phyloP scores from a whole-genome alignment of 768 basidiomycete genomes.

The Trametes meyenii region DNA sequence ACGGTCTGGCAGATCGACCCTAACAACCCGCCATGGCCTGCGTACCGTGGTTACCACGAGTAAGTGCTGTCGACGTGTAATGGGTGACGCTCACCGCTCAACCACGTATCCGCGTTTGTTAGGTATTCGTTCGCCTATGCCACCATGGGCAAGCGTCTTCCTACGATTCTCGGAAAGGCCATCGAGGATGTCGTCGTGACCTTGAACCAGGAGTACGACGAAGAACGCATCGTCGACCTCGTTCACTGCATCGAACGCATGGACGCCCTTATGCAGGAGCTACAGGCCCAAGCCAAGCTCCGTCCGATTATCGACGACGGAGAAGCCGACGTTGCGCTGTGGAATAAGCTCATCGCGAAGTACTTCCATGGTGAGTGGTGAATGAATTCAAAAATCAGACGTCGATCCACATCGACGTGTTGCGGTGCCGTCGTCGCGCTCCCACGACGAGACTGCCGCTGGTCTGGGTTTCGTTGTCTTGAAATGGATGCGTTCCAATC shows the following conservation, averaged over 20 bases:
- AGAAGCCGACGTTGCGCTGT: conserved; percentile 90
- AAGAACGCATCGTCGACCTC: conserved; percentile 85
- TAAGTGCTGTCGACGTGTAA: background rate
- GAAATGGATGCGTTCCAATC: background rate
- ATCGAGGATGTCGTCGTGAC: conserved; percentile 91
- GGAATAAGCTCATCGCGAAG: conserved; percentile 97
- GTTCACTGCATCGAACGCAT: conserved; percentile 86
- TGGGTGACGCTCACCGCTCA: background rate
- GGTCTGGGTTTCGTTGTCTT: background rate
- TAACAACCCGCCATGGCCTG: conserved; percentile 83
- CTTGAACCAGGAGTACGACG: conserved; percentile 81
- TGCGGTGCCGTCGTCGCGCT: background rate
- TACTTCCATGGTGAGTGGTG: conserved; percentile 76
- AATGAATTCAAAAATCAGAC: no score
- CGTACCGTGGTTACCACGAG: conserved; percentile 68
- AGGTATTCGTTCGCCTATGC: conserved; percentile 87
- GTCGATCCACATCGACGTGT: background rate
- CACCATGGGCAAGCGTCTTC: conserved; percentile 94
- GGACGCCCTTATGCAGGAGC: conserved; percentile 86
- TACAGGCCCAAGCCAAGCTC: conserved; percentile 82
- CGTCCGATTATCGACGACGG: conserved; percentile 89
- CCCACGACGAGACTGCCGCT: background rate
- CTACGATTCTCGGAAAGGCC: conserved; percentile 94
- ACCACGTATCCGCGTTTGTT: conserved; percentile 34
- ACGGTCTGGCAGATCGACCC: conserved; percentile 59